Evolutionary conservation across 179 eudicot genomes (phyloP).

Genomic region (Gypsophila paniculata): DNA sequence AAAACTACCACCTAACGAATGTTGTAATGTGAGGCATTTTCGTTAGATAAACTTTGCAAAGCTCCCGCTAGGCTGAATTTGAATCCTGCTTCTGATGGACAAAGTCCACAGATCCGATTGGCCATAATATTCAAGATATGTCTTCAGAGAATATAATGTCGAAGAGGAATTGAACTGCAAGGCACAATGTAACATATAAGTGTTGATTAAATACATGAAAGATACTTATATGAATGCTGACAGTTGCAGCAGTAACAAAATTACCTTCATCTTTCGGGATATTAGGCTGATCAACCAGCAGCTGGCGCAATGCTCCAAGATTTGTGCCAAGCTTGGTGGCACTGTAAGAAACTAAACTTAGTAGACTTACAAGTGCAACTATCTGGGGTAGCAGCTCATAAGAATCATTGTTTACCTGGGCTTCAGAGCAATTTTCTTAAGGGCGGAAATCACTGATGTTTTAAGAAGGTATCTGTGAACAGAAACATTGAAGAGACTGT

Average conservation of each 20-base stretch:
- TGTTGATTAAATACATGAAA: neutral
- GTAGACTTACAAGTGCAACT: neutral
- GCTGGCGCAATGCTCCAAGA: constrained; percentile 65
- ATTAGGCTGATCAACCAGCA: constrained; percentile 85
- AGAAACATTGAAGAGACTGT: neutral
- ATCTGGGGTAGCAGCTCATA: neutral
- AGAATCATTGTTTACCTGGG: constrained; percentile 39
- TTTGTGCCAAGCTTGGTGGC: constrained; percentile 49
- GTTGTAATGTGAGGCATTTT: neutral
- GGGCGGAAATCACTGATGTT: constrained; percentile 55
- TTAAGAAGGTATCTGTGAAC: constrained; percentile 61
- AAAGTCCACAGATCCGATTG: neutral
- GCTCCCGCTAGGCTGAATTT: neutral
- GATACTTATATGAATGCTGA: neutral
- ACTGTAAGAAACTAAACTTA: constrained; percentile 32
- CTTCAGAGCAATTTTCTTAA: constrained; percentile 44
- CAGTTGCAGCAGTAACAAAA: constrained; percentile 4
- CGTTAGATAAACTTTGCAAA: neutral
- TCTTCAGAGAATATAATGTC: constrained; percentile 70
- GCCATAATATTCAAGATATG: constrained; percentile 35
- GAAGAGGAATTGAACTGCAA: constrained; percentile 60
- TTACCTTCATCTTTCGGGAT: constrained; percentile 78
- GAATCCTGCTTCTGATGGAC: neutral
- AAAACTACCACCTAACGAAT: neutral
- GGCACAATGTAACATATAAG: neutral